Conservation (phyloP, 805 yeast species). For the Wickerhamomyces alni region DNA sequence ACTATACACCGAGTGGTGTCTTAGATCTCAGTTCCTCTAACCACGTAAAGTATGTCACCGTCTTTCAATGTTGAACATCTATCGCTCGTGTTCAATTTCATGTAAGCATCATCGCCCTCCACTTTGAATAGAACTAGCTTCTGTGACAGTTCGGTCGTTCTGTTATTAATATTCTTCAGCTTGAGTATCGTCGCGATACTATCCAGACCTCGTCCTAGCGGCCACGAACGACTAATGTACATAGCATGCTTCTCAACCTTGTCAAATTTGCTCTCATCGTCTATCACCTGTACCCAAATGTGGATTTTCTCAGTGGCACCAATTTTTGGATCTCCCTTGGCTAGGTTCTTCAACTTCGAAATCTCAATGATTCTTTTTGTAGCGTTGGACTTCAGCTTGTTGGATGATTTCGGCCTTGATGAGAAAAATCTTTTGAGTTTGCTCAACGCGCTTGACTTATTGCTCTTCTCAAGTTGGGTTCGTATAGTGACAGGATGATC, state of each 20-base stretch:
- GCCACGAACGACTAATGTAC: slow-evolving; percentile 21
- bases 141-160: slow-evolving; percentile 15
- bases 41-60: slow-evolving; percentile 17
- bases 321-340: slow-evolving; percentile 20
- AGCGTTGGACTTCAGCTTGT: slow-evolving; percentile 6
- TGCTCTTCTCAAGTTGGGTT: slow-evolving; percentile 1
- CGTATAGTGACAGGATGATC: slow-evolving; percentile 11
- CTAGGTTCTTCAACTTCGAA: slow-evolving; percentile 13
- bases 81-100: slow-evolving; percentile 14
- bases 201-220: slow-evolving; percentile 23
- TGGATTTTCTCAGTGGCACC: slow-evolving; percentile 15
- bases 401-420: slow-evolving; percentile 3
- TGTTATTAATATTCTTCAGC: slow-evolving; percentile 20
- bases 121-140: slow-evolving; percentile 17
- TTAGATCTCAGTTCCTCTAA: slow-evolving; percentile 15
- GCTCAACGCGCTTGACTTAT: slow-evolving; percentile 10
- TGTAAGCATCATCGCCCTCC: slow-evolving; percentile 5
- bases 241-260: slow-evolving; percentile 14
- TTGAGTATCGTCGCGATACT: slow-evolving; percentile 14
- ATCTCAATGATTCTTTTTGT: slow-evolving; percentile 19
- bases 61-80: slow-evolving; percentile 15
- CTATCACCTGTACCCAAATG: slow-evolving; percentile 21
- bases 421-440: slow-evolving; percentile 18
- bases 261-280: slow-evolving; percentile 18
- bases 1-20: too few relatives aligned